Evolutionary conservation across 2,329 filamentous ascomycete genomes (phyloP).

Genomic region (Curvularia eragrostidis): DNA sequence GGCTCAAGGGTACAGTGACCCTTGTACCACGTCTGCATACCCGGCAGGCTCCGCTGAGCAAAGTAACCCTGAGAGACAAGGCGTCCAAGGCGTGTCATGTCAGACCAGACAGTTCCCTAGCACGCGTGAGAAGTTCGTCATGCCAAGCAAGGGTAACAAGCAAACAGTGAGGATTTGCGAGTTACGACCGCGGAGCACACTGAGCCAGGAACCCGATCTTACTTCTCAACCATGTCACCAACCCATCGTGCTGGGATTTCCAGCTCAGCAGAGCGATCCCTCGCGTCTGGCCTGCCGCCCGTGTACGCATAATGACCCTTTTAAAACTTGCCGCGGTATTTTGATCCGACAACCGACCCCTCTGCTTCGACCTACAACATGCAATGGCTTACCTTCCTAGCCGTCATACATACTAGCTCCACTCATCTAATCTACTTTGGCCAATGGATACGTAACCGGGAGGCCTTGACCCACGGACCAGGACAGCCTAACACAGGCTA

Average conservation of each 20-base stretch:
- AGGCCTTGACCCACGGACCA: conserved; percentile 18
- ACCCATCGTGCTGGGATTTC: not conserved
- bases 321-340: conserved; percentile 1
- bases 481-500: conserved; percentile 11
- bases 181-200: not conserved
- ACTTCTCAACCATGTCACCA: not conserved
- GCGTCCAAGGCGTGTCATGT: not conserved
- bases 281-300: not conserved
- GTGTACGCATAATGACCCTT: conserved; percentile 1
- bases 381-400: conserved; percentile 12
- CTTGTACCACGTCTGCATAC: conserved; percentile 6
- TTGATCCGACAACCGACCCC: conserved; percentile 3
- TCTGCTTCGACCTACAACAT: not conserved
- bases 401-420: conserved; percentile 7
- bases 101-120: not conserved
- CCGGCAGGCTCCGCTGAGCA: not conserved
- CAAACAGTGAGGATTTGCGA: not conserved
- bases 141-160: not conserved
- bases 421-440: conserved; percentile 18
- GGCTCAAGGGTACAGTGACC: conserved; percentile 20
- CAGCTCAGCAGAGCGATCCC: not conserved
- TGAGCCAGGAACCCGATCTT: not conserved
- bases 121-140: not conserved
- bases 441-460: conserved; percentile 11
- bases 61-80: not conserved